Base-by-base conservation (phyloP, 2,329 filamentous ascomycete species). In the Neopestalotiopsis clavispora region DNA sequence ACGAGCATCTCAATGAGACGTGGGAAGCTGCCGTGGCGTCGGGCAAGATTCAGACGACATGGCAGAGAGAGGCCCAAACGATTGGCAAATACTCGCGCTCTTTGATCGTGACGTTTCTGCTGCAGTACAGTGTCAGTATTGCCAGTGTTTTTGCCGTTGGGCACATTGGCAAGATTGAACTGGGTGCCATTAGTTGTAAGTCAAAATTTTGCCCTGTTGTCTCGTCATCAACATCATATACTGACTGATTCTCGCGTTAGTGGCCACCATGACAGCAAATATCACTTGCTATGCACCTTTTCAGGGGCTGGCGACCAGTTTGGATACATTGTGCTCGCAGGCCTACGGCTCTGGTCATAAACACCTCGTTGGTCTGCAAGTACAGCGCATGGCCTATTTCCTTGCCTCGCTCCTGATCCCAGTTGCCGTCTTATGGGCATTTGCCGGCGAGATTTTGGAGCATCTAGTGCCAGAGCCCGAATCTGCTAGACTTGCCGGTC, bases 261-360 rank as follows among this genome's bases (percentile, higher is more conserved):
- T 93, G 71, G 90, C 89, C 4, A 90, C 90, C 75, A 95, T 95
- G 93, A 93, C 92, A 1, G 91, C 91, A 34, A 94, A 90, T 72
- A 95, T 96, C 73, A 92, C 89, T 14, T 93, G 92, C 69, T 91
- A 92, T 75, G 92, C 91, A 0, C 89, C 93, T 17, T 92, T 93
- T 76, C 92, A 94, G 76, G 92, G 94, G n/a, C 86, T 98, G 14
- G 92, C 94, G 1, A 98, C 95, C 4, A 94, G 92, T 72, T 85
- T 98, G 49, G 95, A 98, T 80, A 98, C 95, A 0, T 89, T 98
- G 2, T 98, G 95, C 79, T 90, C 95, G 0, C 95, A 98, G 80
- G 95, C 96, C 0, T 98, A 97, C 77, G 95, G 96, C 2, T 97
- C 93, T 0, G 95, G 95, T 0, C 92, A 92, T 78, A 97, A 92